Percentiles rank a stretch among this genome's conserved stretches.
Evolutionary conservation across 2,329 filamentous ascomycete species (phyloP).

Genomic region (Neofusicoccum sp.): DNA sequence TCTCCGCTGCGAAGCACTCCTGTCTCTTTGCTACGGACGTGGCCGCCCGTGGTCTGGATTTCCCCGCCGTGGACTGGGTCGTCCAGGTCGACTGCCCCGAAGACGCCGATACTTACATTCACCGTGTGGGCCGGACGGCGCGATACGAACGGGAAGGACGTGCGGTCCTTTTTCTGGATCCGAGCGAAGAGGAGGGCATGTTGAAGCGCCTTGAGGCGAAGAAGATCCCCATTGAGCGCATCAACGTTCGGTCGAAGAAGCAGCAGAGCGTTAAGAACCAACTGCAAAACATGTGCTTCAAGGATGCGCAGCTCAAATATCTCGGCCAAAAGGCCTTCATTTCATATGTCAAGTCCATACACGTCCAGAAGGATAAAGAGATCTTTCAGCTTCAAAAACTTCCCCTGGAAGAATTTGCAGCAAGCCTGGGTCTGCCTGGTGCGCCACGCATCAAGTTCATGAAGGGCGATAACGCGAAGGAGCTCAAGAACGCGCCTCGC

Average conservation of each 20-base stretch:
- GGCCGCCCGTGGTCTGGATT: constrained; percentile 89
- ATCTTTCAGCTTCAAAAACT: constrained; percentile 82
- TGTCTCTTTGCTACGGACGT: constrained; percentile 96
- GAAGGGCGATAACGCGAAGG: constrained; percentile 84
- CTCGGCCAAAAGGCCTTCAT: constrained; percentile 94
- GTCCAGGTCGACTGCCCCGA: constrained; percentile 98
- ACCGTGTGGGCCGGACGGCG: constrained; percentile 92
- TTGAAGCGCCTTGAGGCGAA: constrained; percentile 78
- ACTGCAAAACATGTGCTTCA: constrained; percentile 92
- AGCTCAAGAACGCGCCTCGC: constrained; percentile 80
- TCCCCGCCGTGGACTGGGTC: constrained; percentile 96
- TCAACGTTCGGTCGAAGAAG: constrained; percentile 86
- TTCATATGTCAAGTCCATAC: constrained; percentile 80
- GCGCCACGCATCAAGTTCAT: constrained; percentile 90
- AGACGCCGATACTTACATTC: constrained; percentile 96
- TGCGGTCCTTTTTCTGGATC: constrained; percentile 87
- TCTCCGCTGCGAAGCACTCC: constrained; percentile 74
- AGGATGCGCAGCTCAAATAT: constrained; percentile 90
- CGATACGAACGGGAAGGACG: constrained; percentile 84
- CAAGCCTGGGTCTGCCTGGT: constrained; percentile 83
- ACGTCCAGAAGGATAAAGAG: constrained; percentile 87
- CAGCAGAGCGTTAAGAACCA: constrained; percentile 81
- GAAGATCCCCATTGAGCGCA: constrained; percentile 82
- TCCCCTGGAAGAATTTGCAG: constrained; percentile 80
- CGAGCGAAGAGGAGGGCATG: constrained; percentile 92